These are phyloP conservation scores for Solanum hybrid DNA, from an alignment of 305 asterid genomes.

Conservation along the genomic window DNA sequence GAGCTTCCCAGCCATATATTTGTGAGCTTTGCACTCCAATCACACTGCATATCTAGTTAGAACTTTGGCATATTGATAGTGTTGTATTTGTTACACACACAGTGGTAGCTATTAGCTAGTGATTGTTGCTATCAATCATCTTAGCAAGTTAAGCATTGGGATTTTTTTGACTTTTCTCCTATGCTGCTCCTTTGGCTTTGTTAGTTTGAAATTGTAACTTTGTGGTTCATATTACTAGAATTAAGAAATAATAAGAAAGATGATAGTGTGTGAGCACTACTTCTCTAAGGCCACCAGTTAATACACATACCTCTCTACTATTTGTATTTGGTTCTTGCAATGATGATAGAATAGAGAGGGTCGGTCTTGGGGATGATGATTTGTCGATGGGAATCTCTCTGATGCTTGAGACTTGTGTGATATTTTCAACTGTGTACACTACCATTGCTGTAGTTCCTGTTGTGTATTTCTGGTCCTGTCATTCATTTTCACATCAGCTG, in stretches of 20 bases:
- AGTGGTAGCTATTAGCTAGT: not conserved
- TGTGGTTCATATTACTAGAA: not conserved
- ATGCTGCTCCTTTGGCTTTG: not conserved
- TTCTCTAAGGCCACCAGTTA: not conserved
- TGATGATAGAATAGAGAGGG: slow-evolving; percentile 63
- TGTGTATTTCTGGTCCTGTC: not conserved
- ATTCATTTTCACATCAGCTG: not conserved
- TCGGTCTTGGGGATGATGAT: too few relatives aligned
- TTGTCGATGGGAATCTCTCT: too few relatives aligned
- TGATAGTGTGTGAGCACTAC: too few relatives aligned
- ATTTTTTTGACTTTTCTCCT: too few relatives aligned
- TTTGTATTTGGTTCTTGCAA: slow-evolving; percentile 11
- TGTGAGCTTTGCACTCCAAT: not conserved
- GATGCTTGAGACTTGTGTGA: not conserved
- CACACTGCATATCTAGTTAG: not conserved
- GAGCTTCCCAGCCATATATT: not conserved
- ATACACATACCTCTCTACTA: too few relatives aligned
- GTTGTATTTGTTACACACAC: not conserved
- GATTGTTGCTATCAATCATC: not conserved
- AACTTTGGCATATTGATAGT: not conserved
- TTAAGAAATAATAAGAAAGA: not conserved
- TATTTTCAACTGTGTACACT: not conserved
- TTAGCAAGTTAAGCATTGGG: not conserved
- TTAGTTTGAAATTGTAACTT: not conserved
- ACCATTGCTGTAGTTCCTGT: too few relatives aligned